These are phyloP conservation scores for Geotrichum reessii DNA, from an alignment of 1,139 yeast genomes.

Conservation along the genomic window DNA sequence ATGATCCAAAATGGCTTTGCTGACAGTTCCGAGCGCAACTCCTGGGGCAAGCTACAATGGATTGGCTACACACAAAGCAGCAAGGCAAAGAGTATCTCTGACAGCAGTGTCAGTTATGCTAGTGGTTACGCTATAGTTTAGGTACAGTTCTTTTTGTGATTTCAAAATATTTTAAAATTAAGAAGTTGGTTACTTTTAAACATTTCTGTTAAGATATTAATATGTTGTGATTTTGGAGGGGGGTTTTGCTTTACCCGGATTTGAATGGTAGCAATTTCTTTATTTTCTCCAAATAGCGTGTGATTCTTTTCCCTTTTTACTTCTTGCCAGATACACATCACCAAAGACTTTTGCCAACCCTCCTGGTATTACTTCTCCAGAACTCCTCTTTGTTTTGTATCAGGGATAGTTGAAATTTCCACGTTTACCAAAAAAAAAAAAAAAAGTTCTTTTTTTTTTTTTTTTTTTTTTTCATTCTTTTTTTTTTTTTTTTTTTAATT, in stretches of 20 bases:
- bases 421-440: neutral
- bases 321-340: neutral
- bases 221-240: neutral
- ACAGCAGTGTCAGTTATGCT: conserved; percentile 86
- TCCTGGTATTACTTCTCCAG: neutral
- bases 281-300: neutral
- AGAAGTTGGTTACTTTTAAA: neutral
- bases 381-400: neutral
- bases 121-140: conserved; percentile 58
- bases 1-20: conserved; percentile 20
- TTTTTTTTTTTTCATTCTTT: neutral
- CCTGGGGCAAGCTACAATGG: conserved; percentile 52
- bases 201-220: neutral
- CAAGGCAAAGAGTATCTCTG: conserved; percentile 44
- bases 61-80: conserved; percentile 79
- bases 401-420: neutral
- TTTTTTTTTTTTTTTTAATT: neutral
- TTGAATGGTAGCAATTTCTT: neutral
- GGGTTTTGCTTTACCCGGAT: neutral
- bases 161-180: neutral
- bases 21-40: conserved; percentile 17
- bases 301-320: neutral
- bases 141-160: neutral
- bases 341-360: neutral
- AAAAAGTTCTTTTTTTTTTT: neutral